Percentiles rank a stretch among this genome's conserved stretches.
Conservation (phyloP, 164 flowering plant genomes). For the Akebia trifoliata region DNA sequence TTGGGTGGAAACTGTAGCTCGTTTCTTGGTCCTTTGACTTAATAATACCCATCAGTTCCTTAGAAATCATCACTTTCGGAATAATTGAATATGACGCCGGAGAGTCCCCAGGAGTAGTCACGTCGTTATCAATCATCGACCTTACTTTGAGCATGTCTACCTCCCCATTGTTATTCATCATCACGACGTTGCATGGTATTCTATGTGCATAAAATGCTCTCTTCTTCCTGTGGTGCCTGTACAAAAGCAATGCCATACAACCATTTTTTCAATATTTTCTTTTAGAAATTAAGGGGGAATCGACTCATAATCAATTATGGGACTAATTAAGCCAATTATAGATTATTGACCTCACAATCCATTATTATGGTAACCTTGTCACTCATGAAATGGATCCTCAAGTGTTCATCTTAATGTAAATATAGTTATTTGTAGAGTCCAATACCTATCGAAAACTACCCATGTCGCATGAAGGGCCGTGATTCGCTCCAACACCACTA, state of each 20-base stretch:
- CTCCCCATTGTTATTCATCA: slow-evolving; percentile 42
- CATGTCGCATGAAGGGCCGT: slow-evolving; percentile 42
- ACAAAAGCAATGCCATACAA: too few relatives aligned
- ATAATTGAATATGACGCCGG: slow-evolving; percentile 13
- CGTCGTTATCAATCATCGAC: slow-evolving; percentile 17
- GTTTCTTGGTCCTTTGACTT: slow-evolving; percentile 2
- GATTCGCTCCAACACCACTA: slow-evolving; percentile 38
- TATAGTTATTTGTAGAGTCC: background rate
- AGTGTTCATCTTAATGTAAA: too few relatives aligned
- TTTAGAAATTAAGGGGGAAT: too few relatives aligned
- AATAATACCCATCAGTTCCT: slow-evolving; percentile 7
- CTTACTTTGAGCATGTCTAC: slow-evolving; percentile 32
- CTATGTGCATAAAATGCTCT: slow-evolving; percentile 34
- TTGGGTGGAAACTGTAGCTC: background rate
- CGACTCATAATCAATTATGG: background rate
- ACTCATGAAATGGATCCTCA: too few relatives aligned
- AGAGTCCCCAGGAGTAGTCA: slow-evolving; percentile 12
- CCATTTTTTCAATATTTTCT: background rate
- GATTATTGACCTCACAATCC: too few relatives aligned
- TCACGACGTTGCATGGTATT: slow-evolving; percentile 40
- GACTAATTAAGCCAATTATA: background rate
- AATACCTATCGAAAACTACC: slow-evolving; percentile 52
- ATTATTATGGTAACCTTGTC: too few relatives aligned
- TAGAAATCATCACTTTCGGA: slow-evolving; percentile 19
- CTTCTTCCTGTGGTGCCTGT: slow-evolving; percentile 38